Conservation (phyloP, 176 grass and related monocot genomes). For the Juncus inflexus region DNA sequence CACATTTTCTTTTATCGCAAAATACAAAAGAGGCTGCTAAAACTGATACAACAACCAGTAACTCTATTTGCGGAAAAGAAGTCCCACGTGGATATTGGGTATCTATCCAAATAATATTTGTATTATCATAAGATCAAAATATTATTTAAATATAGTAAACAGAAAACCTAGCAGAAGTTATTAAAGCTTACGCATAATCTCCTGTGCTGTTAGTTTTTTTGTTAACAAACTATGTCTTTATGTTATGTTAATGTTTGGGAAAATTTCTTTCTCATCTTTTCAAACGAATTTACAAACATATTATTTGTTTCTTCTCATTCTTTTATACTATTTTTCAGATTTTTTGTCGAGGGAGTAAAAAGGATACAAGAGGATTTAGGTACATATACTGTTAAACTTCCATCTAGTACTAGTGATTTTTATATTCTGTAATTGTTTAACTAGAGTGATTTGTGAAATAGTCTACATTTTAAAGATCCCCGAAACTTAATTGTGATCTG, state of each 20-base stretch:
- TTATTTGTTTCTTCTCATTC: slow-evolving; percentile 26
- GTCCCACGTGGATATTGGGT: slow-evolving; percentile 95
- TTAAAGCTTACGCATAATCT: no score
- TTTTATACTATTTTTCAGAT: slow-evolving; percentile 46
- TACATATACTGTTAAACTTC: slow-evolving; percentile 7
- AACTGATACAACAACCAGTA: slow-evolving; percentile 39
- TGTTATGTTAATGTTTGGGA: neutral
- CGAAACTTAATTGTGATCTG: no score
- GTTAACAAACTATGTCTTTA: neutral
- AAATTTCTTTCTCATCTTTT: slow-evolving; percentile 4
- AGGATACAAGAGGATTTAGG: slow-evolving; percentile 95
- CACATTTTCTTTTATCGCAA: slow-evolving; percentile 35
- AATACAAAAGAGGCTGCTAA: slow-evolving; percentile 37
- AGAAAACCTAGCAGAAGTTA: no score
- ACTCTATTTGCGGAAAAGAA: slow-evolving; percentile 76
- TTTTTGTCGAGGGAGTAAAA: slow-evolving; percentile 95
- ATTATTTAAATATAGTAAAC: no score
- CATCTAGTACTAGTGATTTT: no score
- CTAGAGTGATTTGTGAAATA: no score
- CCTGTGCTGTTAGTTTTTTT: no score
- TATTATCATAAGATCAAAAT: no score
- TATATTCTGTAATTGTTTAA: no score
- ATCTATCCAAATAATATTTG: neutral
- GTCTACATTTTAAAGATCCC: no score
- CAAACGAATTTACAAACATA: slow-evolving; percentile 8